Percentiles rank a stretch among this genome's conserved stretches.
Evolutionary conservation across 495 filamentous ascomycete species (phyloP).

Genomic region (Trichoderma erinaceum): DNA sequence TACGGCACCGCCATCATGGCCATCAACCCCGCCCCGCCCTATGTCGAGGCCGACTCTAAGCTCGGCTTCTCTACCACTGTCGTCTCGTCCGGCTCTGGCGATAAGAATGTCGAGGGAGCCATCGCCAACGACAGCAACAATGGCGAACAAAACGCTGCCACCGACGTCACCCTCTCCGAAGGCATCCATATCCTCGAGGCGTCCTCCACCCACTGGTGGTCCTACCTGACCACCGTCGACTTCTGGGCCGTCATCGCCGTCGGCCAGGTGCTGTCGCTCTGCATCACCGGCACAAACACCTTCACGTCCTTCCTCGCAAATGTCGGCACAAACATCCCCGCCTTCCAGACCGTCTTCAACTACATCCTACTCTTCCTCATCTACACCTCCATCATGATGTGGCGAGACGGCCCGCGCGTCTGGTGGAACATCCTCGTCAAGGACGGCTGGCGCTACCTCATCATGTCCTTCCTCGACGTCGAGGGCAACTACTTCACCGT

Average conservation of each 20-base stretch:
- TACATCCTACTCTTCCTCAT: conserved; percentile 79
- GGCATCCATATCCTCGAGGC: conserved; percentile 41
- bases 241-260: conserved; percentile 79
- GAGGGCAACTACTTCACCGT: conserved; percentile 98
- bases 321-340: conserved; percentile 77
- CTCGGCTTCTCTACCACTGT: not conserved
- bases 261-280: conserved; percentile 81
- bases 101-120: not conserved
- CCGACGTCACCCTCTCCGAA: conserved; percentile 22
- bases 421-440: conserved; percentile 56
- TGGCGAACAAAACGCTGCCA: not conserved
- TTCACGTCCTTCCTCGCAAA: conserved; percentile 68
- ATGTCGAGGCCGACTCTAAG: conserved; percentile 4
- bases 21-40: not conserved
- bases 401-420: conserved; percentile 69
- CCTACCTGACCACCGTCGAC: conserved; percentile 74
- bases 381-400: conserved; percentile 77
- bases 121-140: not conserved
- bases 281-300: conserved; percentile 85
- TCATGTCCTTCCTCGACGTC: conserved; percentile 88
- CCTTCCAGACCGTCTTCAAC: conserved; percentile 93
- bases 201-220: conserved; percentile 58
- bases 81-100: not conserved
- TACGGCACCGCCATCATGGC: not conserved
- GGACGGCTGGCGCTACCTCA: conserved; percentile 90